A percentile compares a stretch with the other conserved stretches of the same genome.
These are phyloP conservation scores for Voacanga thouarsii DNA, from an alignment of 257 asterid genomes.

Conservation along the genomic window DNA sequence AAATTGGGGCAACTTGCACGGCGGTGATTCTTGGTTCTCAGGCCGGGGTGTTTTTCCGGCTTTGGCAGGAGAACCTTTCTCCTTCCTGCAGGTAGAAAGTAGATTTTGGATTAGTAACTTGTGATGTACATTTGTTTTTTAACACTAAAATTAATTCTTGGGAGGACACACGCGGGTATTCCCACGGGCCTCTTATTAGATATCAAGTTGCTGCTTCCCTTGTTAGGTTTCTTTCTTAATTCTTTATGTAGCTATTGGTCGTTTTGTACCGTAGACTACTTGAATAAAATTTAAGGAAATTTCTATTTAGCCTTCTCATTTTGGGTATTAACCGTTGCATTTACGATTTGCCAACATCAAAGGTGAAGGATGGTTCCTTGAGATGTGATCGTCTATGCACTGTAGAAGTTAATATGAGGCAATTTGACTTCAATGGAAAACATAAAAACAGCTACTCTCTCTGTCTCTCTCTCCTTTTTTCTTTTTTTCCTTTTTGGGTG, in stretches of 20 bases:
- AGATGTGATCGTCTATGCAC: no score
- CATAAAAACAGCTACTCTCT: no score
- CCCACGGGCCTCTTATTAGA: slow-evolving; percentile 27
- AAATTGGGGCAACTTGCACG: slow-evolving; percentile 57
- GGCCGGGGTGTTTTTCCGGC: slow-evolving; percentile 50
- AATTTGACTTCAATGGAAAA: no score
- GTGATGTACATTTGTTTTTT: slow-evolving; percentile 45
- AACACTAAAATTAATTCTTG: slow-evolving; percentile 43
- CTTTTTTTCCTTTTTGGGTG: no score
- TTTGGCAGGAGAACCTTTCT: slow-evolving; percentile 60
- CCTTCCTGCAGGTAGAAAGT: slow-evolving; percentile 36
- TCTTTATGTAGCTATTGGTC: slow-evolving; percentile 45
- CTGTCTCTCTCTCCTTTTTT: no score
- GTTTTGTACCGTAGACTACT: slow-evolving; percentile 31
- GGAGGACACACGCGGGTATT: slow-evolving; percentile 31
- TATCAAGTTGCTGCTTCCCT: slow-evolving; percentile 50
- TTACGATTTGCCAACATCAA: not conserved
- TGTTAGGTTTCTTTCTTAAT: slow-evolving; percentile 32
- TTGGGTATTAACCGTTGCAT: not conserved
- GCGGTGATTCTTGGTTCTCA: slow-evolving; percentile 44
- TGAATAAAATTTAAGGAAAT: slow-evolving; percentile 31
- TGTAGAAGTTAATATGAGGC: no score
- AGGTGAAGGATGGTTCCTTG: no score
- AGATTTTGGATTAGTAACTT: slow-evolving; percentile 36
- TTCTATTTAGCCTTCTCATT: not conserved